These are phyloP conservation scores for Coemansia sp. DNA, from an alignment of 192 early-diverging fungal species.

Conservation along the genomic window DNA sequence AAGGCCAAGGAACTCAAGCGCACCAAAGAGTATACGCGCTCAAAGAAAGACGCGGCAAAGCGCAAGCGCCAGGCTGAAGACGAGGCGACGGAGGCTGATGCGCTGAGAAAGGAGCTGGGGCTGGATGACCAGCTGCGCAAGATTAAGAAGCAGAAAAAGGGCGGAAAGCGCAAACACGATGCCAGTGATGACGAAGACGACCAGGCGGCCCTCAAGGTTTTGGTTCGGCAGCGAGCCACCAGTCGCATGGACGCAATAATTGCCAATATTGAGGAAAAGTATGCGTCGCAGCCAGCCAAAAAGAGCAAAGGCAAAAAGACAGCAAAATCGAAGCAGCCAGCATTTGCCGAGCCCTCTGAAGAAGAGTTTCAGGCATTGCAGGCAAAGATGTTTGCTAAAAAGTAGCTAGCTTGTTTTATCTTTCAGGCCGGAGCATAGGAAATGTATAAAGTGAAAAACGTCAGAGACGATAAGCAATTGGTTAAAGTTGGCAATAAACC, in stretches of 20 bases:
- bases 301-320: slow-evolving; percentile 16
- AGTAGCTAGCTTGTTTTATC: slow-evolving; percentile 11
- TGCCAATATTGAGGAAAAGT: slow-evolving; percentile 60
- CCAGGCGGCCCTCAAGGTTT: slow-evolving; percentile 49
- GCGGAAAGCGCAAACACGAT: slow-evolving; percentile 30
- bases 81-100: slow-evolving; percentile 64
- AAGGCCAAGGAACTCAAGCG: slow-evolving; percentile 53
- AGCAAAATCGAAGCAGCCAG: not conserved
- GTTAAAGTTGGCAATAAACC: not conserved
- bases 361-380: slow-evolving; percentile 67
- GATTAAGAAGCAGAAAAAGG: slow-evolving; percentile 18
- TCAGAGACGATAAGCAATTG: not conserved
- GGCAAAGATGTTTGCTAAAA: slow-evolving; percentile 57
- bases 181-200: slow-evolving; percentile 10
- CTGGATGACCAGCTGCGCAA: slow-evolving; percentile 60
- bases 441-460: not conserved
- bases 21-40: slow-evolving; percentile 57
- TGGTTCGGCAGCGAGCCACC: slow-evolving; percentile 57
- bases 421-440: no score
- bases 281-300: slow-evolving; percentile 19
- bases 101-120: slow-evolving; percentile 58
- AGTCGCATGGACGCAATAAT: slow-evolving; percentile 59
- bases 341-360: slow-evolving; percentile 54
- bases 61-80: slow-evolving; percentile 59
- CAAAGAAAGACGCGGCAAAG: slow-evolving; percentile 53